These are phyloP conservation scores for Auxenochlorella protothecoides DNA, from an alignment of 139 green algal genomes.

Conservation along the genomic window DNA sequence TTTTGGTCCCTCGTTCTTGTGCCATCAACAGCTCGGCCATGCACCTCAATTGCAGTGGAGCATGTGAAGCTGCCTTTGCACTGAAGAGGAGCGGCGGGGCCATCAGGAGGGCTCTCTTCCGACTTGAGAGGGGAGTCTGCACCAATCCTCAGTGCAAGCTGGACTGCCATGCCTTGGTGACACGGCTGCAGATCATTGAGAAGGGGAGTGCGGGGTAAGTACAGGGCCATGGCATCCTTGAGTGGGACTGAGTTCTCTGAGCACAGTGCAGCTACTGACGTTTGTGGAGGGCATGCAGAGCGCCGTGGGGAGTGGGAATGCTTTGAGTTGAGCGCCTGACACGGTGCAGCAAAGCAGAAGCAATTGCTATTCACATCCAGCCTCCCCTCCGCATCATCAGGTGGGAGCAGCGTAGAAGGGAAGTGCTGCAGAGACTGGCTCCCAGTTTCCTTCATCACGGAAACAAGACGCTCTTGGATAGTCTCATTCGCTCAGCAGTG, in stretches of 20 bases:
- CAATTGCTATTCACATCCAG: neutral
- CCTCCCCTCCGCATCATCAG: neutral
- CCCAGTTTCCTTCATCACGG: conserved; percentile 1
- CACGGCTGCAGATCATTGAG: conserved; percentile 52
- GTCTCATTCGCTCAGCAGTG: conserved; percentile 34
- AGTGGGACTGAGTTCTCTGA: neutral
- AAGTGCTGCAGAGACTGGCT: too few species aligned
- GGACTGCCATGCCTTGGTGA: conserved; percentile 58
- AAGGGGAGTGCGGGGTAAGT: conserved; percentile 23
- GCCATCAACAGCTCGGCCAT: too few species aligned
- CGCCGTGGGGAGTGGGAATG: too few species aligned
- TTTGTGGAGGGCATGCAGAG: conserved; percentile 2
- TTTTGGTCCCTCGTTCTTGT: too few species aligned
- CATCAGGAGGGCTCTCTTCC: conserved; percentile 51
- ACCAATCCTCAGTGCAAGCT: conserved; percentile 34
- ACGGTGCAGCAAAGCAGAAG: neutral
- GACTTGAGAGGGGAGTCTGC: conserved; percentile 63
- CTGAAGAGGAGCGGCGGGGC: conserved; percentile 38
- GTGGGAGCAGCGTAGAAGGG: neutral
- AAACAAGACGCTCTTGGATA: conserved; percentile 27
- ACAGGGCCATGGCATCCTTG: neutral
- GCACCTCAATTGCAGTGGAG: conserved; percentile 13
- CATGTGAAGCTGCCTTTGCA: conserved; percentile 53
- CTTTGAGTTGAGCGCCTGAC: neutral
- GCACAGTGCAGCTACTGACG: conserved; percentile 9